A percentile compares a stretch with the other conserved stretches of the same genome.
Evolutionary conservation across 176 grass and related monocot genomes (phyloP).

Genomic region (Urochloa ruziziensis): DNA sequence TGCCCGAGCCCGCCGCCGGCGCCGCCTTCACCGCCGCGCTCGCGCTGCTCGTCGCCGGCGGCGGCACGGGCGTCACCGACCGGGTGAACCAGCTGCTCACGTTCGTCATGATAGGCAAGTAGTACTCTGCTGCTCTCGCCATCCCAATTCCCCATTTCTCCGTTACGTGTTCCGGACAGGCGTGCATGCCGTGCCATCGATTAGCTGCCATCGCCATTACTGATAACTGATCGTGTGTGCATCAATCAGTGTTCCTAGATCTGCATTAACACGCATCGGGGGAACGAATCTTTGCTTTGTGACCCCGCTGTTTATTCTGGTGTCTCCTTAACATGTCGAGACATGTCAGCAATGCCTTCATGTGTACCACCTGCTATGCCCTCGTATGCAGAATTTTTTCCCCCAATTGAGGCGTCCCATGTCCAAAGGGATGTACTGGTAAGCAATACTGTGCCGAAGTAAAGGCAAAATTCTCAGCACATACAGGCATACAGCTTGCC

Average conservation of each 20-base stretch:
- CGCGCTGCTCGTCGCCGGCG: constrained; percentile 56
- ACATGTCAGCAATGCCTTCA: too few species aligned
- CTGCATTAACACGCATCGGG: background rate
- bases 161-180: background rate
- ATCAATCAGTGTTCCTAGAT: background rate
- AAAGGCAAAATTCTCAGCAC: background rate
- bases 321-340: too few species aligned
- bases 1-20: constrained; percentile 52
- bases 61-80: constrained; percentile 61
- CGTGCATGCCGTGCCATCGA: background rate
- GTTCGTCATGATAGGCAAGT: constrained; percentile 65
- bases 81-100: constrained; percentile 73
- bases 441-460: background rate
- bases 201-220: background rate
- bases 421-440: too few species aligned
- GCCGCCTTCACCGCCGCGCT: constrained; percentile 64
- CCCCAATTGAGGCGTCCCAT: too few species aligned
- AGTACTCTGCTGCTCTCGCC: background rate
- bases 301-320: too few species aligned
- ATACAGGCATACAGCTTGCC: background rate
- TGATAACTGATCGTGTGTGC: background rate
- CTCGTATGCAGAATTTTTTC: background rate
- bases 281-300: background rate
- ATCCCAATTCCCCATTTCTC: too few species aligned
- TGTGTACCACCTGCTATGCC: background rate